phyloP scores from a whole-genome alignment of 78 protist genomes.

The Thecamonas trahens region DNA sequence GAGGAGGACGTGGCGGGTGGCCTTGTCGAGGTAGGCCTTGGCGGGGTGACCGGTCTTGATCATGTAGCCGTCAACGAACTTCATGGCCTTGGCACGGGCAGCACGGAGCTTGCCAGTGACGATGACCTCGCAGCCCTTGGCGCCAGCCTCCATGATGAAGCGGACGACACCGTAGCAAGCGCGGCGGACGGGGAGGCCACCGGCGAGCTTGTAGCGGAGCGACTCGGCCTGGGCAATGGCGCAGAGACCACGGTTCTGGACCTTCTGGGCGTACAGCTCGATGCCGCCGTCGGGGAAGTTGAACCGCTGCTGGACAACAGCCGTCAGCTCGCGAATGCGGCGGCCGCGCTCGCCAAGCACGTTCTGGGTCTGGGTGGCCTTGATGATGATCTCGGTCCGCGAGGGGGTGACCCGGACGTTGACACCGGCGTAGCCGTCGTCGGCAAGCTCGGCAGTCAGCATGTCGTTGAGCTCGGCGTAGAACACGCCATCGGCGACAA shows the following conservation, averaged over 20 bases:
- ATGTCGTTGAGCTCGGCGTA: slow-evolving; percentile 98
- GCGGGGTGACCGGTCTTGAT: slow-evolving; percentile 91
- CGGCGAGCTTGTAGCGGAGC: slow-evolving; percentile 90
- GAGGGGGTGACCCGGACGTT: slow-evolving; percentile 93
- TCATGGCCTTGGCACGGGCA: slow-evolving; percentile 98
- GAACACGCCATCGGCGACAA: slow-evolving; percentile 98
- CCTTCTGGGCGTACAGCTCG: slow-evolving; percentile 91
- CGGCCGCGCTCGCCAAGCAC: slow-evolving; percentile 94
- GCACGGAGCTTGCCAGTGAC: slow-evolving; percentile 98
- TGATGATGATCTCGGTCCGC: slow-evolving; percentile 97
- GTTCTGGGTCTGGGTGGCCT: slow-evolving; percentile 92
- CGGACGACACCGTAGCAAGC: slow-evolving; percentile 99
- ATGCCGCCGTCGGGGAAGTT: slow-evolving; percentile 83
- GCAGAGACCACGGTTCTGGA: slow-evolving; percentile 94
- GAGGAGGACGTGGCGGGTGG: slow-evolving; percentile 87
- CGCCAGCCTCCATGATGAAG: slow-evolving; percentile 95
- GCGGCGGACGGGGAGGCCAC: slow-evolving; percentile 92
- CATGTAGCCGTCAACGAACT: slow-evolving; percentile 99
- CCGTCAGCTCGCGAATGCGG: slow-evolving; percentile 95
- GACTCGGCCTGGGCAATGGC: slow-evolving; percentile 99
- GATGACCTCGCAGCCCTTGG: slow-evolving; percentile 96
- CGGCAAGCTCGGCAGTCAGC: slow-evolving; percentile 91
- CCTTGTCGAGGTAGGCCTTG: slow-evolving; percentile 77
- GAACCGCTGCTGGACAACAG: slow-evolving; percentile 97
- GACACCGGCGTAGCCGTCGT: slow-evolving; percentile 89